phyloP scores from a whole-genome alignment of 2,329 filamentous ascomycete species.

The Teratosphaeria nubilosa region DNA sequence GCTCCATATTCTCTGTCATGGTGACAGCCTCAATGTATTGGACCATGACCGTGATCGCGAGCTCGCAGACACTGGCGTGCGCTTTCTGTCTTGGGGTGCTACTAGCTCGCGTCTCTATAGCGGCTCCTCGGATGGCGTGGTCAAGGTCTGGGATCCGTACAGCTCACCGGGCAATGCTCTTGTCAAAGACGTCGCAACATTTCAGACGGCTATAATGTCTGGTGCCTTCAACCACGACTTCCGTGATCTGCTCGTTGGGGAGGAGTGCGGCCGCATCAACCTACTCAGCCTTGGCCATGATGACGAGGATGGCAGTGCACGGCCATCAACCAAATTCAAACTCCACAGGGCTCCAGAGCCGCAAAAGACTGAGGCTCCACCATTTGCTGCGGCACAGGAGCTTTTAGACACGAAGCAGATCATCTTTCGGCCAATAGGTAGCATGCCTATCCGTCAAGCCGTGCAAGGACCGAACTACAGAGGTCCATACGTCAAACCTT shows the following conservation, averaged over 20 bases:
- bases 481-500: conserved; percentile 26
- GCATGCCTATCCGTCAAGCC: conserved; percentile 34
- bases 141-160: conserved; percentile 52
- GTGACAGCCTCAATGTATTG: conserved; percentile 39
- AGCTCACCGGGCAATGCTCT: conserved; percentile 41
- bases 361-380: conserved; percentile 1
- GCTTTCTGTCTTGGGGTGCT: conserved; percentile 48
- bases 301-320: conserved; percentile 15
- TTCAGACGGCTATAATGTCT: conserved; percentile 47
- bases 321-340: conserved; percentile 11
- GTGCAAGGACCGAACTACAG: conserved; percentile 35
- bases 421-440: conserved; percentile 28
- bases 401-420: conserved; percentile 28
- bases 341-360: conserved; percentile 6
- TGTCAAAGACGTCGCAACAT: conserved; percentile 39
- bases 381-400: conserved; percentile 12
- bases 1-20: conserved; percentile 43
- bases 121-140: conserved; percentile 50
- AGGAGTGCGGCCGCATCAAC: conserved; percentile 46
- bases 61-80: conserved; percentile 47
- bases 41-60: conserved; percentile 36
- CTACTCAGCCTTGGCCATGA: conserved; percentile 35
- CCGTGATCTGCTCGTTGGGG: conserved; percentile 47
- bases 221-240: conserved; percentile 48
- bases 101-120: conserved; percentile 45